phyloP scores from a whole-genome alignment of 2,329 filamentous ascomycete genomes.

The Orbilia ellipsospora region DNA sequence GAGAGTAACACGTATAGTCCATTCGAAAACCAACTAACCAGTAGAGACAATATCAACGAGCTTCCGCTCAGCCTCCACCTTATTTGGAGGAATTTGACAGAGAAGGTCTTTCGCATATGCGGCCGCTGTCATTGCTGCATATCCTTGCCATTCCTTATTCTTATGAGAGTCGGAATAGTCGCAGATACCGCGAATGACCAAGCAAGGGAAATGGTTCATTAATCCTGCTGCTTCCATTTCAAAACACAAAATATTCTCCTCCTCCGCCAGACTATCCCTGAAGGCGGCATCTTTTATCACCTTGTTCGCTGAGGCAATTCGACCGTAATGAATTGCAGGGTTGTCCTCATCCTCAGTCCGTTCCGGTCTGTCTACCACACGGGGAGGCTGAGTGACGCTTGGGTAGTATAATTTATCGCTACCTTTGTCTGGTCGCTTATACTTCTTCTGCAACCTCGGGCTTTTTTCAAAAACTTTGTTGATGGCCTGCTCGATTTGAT shows the following conservation, averaged over 20 bases:
- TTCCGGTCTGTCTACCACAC: no score
- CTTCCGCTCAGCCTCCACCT: background rate
- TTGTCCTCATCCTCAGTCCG: no score
- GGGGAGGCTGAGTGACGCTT: no score
- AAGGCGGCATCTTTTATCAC: conserved; percentile 1
- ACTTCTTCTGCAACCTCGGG: no score
- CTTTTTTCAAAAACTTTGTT: no score
- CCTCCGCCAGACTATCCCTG: background rate
- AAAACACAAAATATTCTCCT: conserved; percentile 7
- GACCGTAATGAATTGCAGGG: conserved; percentile 7
- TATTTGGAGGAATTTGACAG: background rate
- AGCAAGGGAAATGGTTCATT: conserved; percentile 57
- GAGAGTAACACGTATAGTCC: no score
- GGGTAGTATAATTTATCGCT: no score
- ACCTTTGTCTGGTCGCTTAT: no score
- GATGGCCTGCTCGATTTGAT: no score
- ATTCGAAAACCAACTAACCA: no score
- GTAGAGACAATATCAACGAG: background rate
- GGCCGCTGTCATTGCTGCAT: conserved; percentile 57
- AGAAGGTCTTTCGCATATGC: background rate
- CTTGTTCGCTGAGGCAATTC: background rate
- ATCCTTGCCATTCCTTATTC: conserved; percentile 58
- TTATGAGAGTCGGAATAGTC: conserved; percentile 62
- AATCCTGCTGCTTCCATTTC: conserved; percentile 59
- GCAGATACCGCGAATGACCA: conserved; percentile 21